Base-by-base conservation (phyloP, 176 grass and related monocot species). In the Stipa capillata region DNA sequence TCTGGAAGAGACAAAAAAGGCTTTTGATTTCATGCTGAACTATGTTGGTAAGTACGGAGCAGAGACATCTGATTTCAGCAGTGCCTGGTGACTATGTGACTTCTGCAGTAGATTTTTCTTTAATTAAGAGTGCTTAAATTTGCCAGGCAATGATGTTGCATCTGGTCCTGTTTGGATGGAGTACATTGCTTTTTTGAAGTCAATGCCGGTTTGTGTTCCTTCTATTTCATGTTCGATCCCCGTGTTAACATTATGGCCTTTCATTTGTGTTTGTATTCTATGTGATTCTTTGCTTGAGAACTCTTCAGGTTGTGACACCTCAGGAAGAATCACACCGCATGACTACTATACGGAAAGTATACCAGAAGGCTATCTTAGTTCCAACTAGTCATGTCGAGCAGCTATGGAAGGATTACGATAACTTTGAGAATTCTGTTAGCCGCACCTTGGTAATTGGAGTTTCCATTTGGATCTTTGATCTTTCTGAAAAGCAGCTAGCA, bases 101-200 rank as follows among this genome's bases (percentile, higher is more conserved):
- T 72, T 48, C 17, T 33, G 4, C 24, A 45, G 24, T 77, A 28
- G 10, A 82, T 36, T 68, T 32, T 72, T 53, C n/a, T 11, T 25
- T 2, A 35, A 70, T 62, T 80, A 50, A 68, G 45, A 11, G 49
- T 59, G 52, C 41, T 72, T 67, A 61, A 83, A 55, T 35, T 12
- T 74, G 15, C 52, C 77, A 98, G 95, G 95, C 32, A 88, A 79
- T 78, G 95, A 98, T 82, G 89, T 94, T 25, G 87, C 91, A 78
- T 94, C 95, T 74, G 95, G 95, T 52, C 92, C 91, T 44, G 83
- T 94, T 80, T 98, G 95, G 95, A 86, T 94, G 95, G 95, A 98
- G 15, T 98, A 98, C 82, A 94, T 98, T 69, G 57, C 85, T 65
- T 94, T 98, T 77, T 89, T 98, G 74, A 98, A 98, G 83, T 87